A percentile compares a stretch with the other conserved stretches of the same genome.
Conservation (phyloP, 1,139 yeast species). For the Sugiyamaella paludigena region DNA sequence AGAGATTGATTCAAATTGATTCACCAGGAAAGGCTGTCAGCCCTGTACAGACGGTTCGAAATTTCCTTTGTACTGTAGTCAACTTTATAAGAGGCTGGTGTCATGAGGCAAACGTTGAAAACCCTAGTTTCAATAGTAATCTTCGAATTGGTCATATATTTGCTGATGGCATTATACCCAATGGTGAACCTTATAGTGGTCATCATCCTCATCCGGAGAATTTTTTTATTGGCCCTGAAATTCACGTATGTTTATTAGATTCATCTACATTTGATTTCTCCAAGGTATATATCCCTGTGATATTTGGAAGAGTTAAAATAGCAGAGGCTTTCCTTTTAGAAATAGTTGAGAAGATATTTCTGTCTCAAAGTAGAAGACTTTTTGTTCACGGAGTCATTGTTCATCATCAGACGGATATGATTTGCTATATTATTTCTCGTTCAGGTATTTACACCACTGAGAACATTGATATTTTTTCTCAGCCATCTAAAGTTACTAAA, state of each 20-base stretch:
- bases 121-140: conserved; percentile 3
- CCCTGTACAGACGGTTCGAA: no score
- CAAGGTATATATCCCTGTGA: conserved; percentile 1
- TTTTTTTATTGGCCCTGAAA: neutral
- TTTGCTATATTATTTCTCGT: conserved; percentile 2
- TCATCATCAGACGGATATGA: neutral
- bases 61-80: conserved; percentile 3
- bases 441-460: conserved; percentile 6
- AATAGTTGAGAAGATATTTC: conserved; percentile 1
- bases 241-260: neutral
- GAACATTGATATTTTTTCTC: neutral
- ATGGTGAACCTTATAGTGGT: neutral
- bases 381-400: conserved; percentile 5
- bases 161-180: neutral
- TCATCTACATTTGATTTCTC: neutral
- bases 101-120: neutral
- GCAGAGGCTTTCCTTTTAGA: neutral
- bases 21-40: no score
- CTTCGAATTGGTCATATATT: neutral
- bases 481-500: conserved; percentile 1
- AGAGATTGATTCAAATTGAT: no score
- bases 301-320: neutral
- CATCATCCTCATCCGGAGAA: no score
- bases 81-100: conserved; percentile 7
- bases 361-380: conserved; percentile 1